A percentile compares a stretch with the other conserved stretches of the same genome.
phyloP scores from a whole-genome alignment of 2,329 filamentous ascomycete species.

The Colletotrichum lentis region DNA sequence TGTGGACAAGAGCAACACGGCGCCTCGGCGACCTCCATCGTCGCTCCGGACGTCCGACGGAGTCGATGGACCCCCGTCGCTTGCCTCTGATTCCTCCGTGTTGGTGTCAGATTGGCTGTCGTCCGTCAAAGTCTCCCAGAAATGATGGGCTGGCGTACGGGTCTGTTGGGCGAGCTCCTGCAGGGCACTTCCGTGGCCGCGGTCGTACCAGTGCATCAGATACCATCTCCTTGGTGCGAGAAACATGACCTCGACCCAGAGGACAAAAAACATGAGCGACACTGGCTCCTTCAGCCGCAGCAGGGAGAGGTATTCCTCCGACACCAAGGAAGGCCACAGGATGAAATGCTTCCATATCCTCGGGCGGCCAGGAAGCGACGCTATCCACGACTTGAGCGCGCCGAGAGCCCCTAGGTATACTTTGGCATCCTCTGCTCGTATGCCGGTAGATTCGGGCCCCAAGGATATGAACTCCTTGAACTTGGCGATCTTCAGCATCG shows the following conservation, averaged over 20 bases:
- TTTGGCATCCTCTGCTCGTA: conserved; percentile 10
- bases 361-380: conserved; percentile 29
- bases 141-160: conserved; percentile 10
- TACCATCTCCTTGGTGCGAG: conserved; percentile 34
- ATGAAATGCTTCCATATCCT: conserved; percentile 38
- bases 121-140: conserved; percentile 31
- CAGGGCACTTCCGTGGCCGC: conserved; percentile 12
- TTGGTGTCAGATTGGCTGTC: conserved; percentile 18
- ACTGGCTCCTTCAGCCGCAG: conserved; percentile 27
- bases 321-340: conserved; percentile 35
- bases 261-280: conserved; percentile 34
- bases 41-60: conserved; percentile 19
- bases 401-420: conserved; percentile 20
- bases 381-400: conserved; percentile 31
- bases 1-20: conserved; percentile 14
- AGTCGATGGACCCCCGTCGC: neutral
- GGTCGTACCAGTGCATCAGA: conserved; percentile 34
- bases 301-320: conserved; percentile 32
- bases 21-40: neutral
- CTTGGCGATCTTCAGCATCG: conserved; percentile 21
- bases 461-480: conserved; percentile 24
- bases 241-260: conserved; percentile 35
- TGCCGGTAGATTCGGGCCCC: conserved; percentile 23
- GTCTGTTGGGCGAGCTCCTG: conserved; percentile 22
- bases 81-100: conserved; percentile 23